These are phyloP conservation scores for Hypericum perforatum DNA, from an alignment of 345 rosid species.

Conservation along the genomic window DNA sequence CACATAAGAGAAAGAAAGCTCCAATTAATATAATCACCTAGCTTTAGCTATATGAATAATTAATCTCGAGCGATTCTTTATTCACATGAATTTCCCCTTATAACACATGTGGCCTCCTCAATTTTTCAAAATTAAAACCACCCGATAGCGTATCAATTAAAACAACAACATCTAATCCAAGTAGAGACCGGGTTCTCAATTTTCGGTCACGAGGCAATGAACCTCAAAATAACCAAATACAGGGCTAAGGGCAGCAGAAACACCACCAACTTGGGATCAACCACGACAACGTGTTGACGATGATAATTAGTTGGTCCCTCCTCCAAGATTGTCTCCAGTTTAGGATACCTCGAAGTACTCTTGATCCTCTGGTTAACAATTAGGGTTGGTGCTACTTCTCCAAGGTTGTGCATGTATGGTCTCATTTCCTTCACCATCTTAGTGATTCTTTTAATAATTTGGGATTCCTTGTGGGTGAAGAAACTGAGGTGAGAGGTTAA, in stretches of 20 bases:
- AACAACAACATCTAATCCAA: too few relatives aligned
- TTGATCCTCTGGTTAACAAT: constrained; percentile 17
- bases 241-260: constrained; percentile 32
- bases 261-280: constrained; percentile 17
- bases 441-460: neutral
- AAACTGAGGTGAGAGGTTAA: too few relatives aligned
- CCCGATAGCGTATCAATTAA: too few relatives aligned
- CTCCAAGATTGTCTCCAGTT: constrained; percentile 40
- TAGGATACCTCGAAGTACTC: constrained; percentile 19
- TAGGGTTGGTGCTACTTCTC: constrained; percentile 37
- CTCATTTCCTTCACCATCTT: constrained; percentile 31
- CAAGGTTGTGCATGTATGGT: constrained; percentile 23
- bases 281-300: neutral
- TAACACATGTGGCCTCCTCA: too few relatives aligned
- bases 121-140: too few relatives aligned
- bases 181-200: neutral
- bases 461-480: neutral
- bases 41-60: too few relatives aligned
- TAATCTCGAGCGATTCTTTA: too few relatives aligned
- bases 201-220: constrained; percentile 1
- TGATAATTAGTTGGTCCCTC: constrained; percentile 19
- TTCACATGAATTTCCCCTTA: too few relatives aligned
- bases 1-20: too few relatives aligned
- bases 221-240: constrained; percentile 25
- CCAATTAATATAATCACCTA: too few relatives aligned